These are phyloP conservation scores for Kitagawia praeruptora DNA, from an alignment of 129 eudicot genomes.

Conservation along the genomic window DNA sequence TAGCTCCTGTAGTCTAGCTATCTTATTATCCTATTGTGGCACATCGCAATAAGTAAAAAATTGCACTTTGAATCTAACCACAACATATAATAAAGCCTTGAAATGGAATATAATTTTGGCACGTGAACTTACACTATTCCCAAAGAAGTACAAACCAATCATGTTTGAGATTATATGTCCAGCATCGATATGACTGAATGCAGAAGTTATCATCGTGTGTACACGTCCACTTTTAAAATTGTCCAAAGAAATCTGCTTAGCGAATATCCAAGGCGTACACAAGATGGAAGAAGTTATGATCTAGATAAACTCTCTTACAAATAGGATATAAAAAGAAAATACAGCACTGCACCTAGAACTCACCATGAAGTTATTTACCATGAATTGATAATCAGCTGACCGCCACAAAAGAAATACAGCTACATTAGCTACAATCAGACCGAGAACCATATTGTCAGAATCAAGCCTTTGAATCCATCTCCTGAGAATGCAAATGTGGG, in stretches of 20 bases:
- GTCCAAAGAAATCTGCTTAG: constrained; percentile 65
- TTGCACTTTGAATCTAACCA: background rate
- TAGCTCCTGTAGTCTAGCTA: too few species aligned
- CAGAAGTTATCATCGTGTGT: constrained; percentile 77
- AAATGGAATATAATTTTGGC: background rate
- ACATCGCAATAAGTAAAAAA: background rate
- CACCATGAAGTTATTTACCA: constrained; percentile 71
- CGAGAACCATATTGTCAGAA: constrained; percentile 46
- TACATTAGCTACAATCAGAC: constrained; percentile 62
- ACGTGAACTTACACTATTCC: constrained; percentile 52
- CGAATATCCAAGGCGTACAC: background rate
- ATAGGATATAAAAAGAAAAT: background rate
- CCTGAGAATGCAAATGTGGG: constrained; percentile 31
- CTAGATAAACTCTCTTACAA: background rate
- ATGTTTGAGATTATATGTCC: constrained; percentile 68
- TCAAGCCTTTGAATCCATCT: constrained; percentile 47
- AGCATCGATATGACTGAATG: constrained; percentile 67
- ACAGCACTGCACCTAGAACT: constrained; percentile 14
- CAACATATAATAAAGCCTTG: background rate
- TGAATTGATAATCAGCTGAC: constrained; percentile 43
- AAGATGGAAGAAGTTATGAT: background rate
- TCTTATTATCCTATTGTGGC: background rate
- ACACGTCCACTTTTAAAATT: constrained; percentile 58
- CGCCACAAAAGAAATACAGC: constrained; percentile 72
- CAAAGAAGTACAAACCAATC: constrained; percentile 89